Base-by-base conservation (phyloP, 2,329 filamentous ascomycete genomes). In the Trichoderma sp. region DNA sequence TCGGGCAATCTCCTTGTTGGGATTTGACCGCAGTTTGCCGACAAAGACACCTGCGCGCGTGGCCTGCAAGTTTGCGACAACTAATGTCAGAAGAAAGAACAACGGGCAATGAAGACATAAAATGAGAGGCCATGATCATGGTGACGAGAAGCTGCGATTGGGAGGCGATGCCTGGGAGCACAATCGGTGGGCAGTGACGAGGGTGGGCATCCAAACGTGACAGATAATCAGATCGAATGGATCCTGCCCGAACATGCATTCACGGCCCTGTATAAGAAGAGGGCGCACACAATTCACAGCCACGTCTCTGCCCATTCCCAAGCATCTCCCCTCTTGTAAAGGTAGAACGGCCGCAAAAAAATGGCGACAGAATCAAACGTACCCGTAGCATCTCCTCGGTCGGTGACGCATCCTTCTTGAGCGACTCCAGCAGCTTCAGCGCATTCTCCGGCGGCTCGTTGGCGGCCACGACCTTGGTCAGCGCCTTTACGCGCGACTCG, bases 31-130 rank as follows among this genome's bases (percentile, higher is more conserved):
- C 68, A 93, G 90, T 83, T 95, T 96, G 83, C 95, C 96, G 77
- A 98, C 94, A 68, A 93, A 91, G 78, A 98, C 93, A 80, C 97
- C 97, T 69, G 97, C 96, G 80, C 93, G 94, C n/a, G 96, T 98
- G 59, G 93, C 89, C 91, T 93, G 76, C 72, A 64, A 65, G 53
- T 45, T 18, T 73, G 69, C 69, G 69, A 73, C 69, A 38, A 62
- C 21, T 56, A n/a, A 56, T 65, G 60, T 73, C 21, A 73, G 69
- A 65, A 18, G 29, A 35, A 75, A 65, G 29, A 24, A 53, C 21
- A 21, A 21, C 11, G 27, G 50, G 27, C 14, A 18, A 68, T 45
- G 35, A 33, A 62, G n/a, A 66, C 24, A 59, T 50, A 5, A 12
- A 53, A 12, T 16, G 21, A n/a, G 6, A 27, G 31, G 24, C 27